phyloP scores from a whole-genome alignment of 345 rosid genomes.

The Citrus unshiu region DNA sequence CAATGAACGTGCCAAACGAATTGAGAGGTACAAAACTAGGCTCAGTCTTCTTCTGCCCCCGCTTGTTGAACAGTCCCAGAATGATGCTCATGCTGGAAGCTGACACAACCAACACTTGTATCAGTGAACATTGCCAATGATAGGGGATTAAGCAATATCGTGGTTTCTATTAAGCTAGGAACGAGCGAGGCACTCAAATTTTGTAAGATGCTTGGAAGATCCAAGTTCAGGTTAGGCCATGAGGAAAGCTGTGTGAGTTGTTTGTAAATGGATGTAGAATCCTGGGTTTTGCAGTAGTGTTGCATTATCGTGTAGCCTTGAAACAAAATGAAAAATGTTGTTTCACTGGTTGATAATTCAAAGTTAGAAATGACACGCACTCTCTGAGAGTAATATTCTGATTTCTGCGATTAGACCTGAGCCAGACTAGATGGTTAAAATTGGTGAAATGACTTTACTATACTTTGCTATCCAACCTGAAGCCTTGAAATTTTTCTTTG shows the following conservation, averaged over 20 bases:
- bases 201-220: not conserved
- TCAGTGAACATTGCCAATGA: not conserved
- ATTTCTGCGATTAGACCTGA: not conserved
- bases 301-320: not conserved
- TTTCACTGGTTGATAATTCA: not conserved
- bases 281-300: not conserved
- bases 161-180: not conserved
- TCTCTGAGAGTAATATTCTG: not conserved
- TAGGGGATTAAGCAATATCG: not conserved
- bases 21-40: conserved; percentile 78
- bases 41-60: conserved; percentile 80
- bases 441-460: no score
- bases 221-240: not conserved
- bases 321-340: not conserved
- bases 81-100: conserved; percentile 37
- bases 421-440: not conserved
- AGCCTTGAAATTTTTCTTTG: no score
- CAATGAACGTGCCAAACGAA: conserved; percentile 65
- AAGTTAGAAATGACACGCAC: not conserved
- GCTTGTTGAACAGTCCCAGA: conserved; percentile 49
- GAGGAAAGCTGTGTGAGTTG: not conserved
- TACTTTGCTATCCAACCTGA: no score
- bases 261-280: not conserved
- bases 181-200: not conserved
- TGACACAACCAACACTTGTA: conserved; percentile 27